phyloP scores from a whole-genome alignment of 805 yeast genomes.

The Yamadazyma scolyti region DNA sequence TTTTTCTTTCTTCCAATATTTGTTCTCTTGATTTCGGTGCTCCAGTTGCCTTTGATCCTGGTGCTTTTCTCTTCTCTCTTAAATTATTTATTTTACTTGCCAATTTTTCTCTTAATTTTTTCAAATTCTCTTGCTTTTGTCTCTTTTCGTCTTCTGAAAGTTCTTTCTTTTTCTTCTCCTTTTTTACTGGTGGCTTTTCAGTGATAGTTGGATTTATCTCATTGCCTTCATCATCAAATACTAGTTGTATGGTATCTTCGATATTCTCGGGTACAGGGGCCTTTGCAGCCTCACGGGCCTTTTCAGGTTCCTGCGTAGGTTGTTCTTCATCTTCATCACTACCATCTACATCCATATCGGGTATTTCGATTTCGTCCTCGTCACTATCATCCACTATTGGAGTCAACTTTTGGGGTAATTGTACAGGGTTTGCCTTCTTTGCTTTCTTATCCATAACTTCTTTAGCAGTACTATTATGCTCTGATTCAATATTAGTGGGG shows the following conservation, averaged over 20 bases:
- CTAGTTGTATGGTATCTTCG: slow-evolving; percentile 25
- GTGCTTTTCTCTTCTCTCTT: slow-evolving; percentile 85
- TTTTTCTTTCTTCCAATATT: slow-evolving; percentile 60
- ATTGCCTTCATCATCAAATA: slow-evolving; percentile 64
- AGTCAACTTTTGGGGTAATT: slow-evolving; percentile 33
- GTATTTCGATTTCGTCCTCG: slow-evolving; percentile 12
- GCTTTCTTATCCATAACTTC: slow-evolving; percentile 57
- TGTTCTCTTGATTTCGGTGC: slow-evolving; percentile 86
- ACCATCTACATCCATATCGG: slow-evolving; percentile 9
- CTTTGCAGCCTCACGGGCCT: slow-evolving; percentile 12
- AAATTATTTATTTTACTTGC: slow-evolving; percentile 66
- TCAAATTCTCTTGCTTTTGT: slow-evolving; percentile 51
- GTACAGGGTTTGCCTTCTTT: slow-evolving; percentile 48
- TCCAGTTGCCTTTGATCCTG: slow-evolving; percentile 76
- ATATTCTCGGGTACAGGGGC: slow-evolving; percentile 10
- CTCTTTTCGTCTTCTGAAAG: slow-evolving; percentile 40
- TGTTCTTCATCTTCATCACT: slow-evolving; percentile 8
- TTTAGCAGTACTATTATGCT: slow-evolving; percentile 46
- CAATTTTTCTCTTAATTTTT: slow-evolving; percentile 72
- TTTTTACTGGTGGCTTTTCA: slow-evolving; percentile 5
- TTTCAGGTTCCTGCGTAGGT: slow-evolving; percentile 11
- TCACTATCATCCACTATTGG: slow-evolving; percentile 11
- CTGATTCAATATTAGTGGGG: slow-evolving; percentile 53
- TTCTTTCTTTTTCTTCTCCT: slow-evolving; percentile 17
- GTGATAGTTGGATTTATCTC: slow-evolving; percentile 12